Evolutionary conservation across 345 rosid genomes (phyloP), one percentile per base, ranked within the genome.

Genomic region (Anastatica hierochuntica): DNA sequence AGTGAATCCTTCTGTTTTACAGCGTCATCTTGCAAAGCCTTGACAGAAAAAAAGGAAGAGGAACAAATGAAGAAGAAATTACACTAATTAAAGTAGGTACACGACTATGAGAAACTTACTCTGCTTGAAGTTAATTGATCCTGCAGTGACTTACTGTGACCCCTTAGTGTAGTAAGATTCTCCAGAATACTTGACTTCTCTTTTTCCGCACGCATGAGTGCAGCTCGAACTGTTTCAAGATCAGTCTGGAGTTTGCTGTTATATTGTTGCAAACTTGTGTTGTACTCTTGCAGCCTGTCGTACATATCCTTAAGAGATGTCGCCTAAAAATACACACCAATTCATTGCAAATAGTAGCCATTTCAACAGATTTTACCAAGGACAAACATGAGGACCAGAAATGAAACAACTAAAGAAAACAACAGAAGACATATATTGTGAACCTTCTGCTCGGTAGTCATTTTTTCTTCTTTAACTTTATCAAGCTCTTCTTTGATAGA

Each of bases 1-100:
- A n/a, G n/a, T n/a, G n/a, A n/a, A n/a, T 85, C 90, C 56, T 85
- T 92, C 62, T 70, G 82, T 43, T 49, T 80, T 5, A 76, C 40
- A 7, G 97, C 95, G 40, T 85, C 94, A 65, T 83, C 94, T 38
- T 77, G 85, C 27, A 79, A 74, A 67, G 73, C 74, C 98, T 92
- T 50, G 12, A 47, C 51, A 38, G 14, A 38, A 13, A 14, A 14
- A 10, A 45, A 9, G 24, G 15, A 54, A 23, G 51, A 24, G n/a
- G n/a, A 12, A 49, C n/a, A 16, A 31, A 47, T 4, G 55, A 9
- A 16, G 12, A 40, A 30, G 18, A n/a, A 31, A n/a, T 19, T 12
- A n/a, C 7, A 43, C n/a, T 8, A 49, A 40, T 20, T 20, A 7
- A n/a, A 16, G 19, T 51, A n/a, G n/a, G n/a, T n/a, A n/a, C n/a